phyloP scores from a whole-genome alignment of 1,284 basidiomycete genomes.

The Cystobasidium sp. region DNA sequence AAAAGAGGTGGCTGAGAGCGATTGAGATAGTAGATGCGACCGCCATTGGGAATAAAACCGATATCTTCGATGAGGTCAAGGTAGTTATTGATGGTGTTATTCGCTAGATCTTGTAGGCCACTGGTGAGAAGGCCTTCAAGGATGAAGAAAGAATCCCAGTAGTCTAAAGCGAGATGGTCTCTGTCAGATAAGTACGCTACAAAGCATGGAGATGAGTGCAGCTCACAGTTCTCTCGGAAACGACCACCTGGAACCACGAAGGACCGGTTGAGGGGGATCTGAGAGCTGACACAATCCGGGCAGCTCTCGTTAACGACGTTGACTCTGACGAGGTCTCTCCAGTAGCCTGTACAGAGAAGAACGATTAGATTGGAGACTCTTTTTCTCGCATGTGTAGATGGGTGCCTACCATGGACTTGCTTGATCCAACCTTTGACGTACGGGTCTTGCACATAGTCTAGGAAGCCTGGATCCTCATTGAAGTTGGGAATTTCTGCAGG shows the following conservation, averaged over 20 bases:
- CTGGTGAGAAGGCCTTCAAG: slow-evolving; percentile 25
- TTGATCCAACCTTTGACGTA: slow-evolving; percentile 73
- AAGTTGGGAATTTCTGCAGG: slow-evolving; percentile 69
- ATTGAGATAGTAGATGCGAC: slow-evolving; percentile 72
- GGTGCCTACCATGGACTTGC: slow-evolving; percentile 81
- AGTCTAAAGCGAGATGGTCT: background rate
- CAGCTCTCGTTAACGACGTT: slow-evolving; percentile 48
- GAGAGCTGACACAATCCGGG: slow-evolving; percentile 72
- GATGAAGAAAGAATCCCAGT: slow-evolving; percentile 31
- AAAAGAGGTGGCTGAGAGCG: slow-evolving; percentile 73
- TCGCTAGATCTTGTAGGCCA: slow-evolving; percentile 32
- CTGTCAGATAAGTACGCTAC: background rate
- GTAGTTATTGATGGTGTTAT: slow-evolving; percentile 51
- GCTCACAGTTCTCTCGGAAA: slow-evolving; percentile 70
- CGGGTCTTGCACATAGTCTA: slow-evolving; percentile 72
- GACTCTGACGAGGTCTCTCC: slow-evolving; percentile 31
- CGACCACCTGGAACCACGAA: slow-evolving; percentile 85
- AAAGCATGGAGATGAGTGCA: slow-evolving; percentile 68
- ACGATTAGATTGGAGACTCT: slow-evolving; percentile 45
- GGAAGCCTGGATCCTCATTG: slow-evolving; percentile 66
- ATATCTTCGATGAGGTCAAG: slow-evolving; percentile 72
- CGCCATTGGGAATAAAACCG: slow-evolving; percentile 93
- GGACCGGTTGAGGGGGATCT: slow-evolving; percentile 86
- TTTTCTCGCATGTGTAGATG: background rate
- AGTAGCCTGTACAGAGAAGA: slow-evolving; percentile 61